Conservation (phyloP, 768 basidiomycete species). For the Boletus reticuloceps region DNA sequence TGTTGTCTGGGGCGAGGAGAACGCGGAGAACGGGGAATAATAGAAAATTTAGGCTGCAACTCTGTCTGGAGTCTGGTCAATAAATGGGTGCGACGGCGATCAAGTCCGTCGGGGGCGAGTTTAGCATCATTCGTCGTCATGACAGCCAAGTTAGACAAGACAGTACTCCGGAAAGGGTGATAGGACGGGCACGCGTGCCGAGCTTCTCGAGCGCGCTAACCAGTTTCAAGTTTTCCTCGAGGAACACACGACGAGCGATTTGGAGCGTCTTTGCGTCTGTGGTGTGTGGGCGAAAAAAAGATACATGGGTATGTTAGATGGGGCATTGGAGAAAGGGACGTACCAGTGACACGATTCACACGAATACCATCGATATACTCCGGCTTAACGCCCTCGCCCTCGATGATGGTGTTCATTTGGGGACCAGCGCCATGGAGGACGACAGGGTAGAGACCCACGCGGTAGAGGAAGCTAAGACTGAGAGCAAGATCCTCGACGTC, state of each 20-base stretch:
- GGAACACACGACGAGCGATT: conserved; percentile 93
- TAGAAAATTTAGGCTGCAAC: too few relatives aligned
- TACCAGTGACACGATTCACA: conserved; percentile 92
- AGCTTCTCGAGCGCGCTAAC: conserved; percentile 90
- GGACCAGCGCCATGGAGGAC: conserved; percentile 96
- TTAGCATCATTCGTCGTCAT: too few relatives aligned
- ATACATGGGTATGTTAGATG: background rate
- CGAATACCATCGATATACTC: conserved; percentile 99
- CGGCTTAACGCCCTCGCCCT: conserved; percentile 88
- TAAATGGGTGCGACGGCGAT: too few relatives aligned
- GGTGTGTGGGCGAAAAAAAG: background rate
- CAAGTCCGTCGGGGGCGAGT: too few relatives aligned
- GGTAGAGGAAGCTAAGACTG: conserved; percentile 93
- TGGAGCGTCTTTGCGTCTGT: conserved; percentile 90
- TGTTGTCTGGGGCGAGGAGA: too few relatives aligned
- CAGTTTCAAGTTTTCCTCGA: conserved; percentile 95
- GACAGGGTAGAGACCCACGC: conserved; percentile 96
- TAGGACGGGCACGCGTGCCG: conserved; percentile 95
- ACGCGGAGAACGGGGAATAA: too few relatives aligned
- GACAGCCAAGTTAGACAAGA: too few relatives aligned
- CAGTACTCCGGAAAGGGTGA: too few relatives aligned
- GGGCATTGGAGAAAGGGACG: conserved; percentile 22
- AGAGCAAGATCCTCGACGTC: conserved; percentile 92
- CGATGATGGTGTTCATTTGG: conserved; percentile 91
- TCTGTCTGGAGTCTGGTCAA: too few relatives aligned